A percentile compares a stretch with the other conserved stretches of the same genome.
Evolutionary conservation across 768 basidiomycete species (phyloP).

Genomic region (Exsudoporus frostii): DNA sequence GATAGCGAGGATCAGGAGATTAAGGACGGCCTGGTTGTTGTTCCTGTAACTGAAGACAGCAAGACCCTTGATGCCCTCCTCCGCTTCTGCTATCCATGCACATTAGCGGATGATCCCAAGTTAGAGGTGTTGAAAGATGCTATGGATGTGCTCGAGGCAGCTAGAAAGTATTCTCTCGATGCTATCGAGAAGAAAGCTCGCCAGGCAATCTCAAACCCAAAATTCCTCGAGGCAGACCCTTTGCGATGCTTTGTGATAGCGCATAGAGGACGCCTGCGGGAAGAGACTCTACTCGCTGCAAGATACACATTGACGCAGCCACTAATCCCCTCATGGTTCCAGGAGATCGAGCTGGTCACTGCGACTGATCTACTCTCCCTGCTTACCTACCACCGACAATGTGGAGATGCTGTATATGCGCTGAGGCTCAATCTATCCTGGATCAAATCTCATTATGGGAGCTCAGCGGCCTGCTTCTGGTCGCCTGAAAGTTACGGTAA

Average conservation of each 20-base stretch:
- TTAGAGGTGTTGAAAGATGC: slow-evolving; percentile 4
- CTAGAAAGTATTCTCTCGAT: background rate
- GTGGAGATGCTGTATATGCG: slow-evolving; percentile 8
- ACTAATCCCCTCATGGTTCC: slow-evolving; percentile 17
- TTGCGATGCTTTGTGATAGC: background rate
- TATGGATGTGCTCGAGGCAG: background rate
- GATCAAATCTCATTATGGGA: slow-evolving; percentile 8
- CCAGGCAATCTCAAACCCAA: background rate
- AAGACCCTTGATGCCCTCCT: slow-evolving; percentile 21
- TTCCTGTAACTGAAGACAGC: slow-evolving; percentile 18
- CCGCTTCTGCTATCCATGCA: slow-evolving; percentile 26
- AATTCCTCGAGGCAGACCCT: background rate
- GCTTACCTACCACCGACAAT: slow-evolving; percentile 18
- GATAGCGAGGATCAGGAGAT: slow-evolving; percentile 6
- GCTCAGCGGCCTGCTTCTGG: slow-evolving; percentile 9
- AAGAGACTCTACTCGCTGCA: background rate
- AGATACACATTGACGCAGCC: slow-evolving; percentile 23
- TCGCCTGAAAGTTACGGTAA: background rate
- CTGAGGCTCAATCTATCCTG: slow-evolving; percentile 4
- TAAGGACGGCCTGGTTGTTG: slow-evolving; percentile 15
- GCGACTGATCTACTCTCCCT: slow-evolving; percentile 23
- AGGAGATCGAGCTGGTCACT: slow-evolving; percentile 27
- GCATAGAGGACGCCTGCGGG: background rate
- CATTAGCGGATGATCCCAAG: slow-evolving; percentile 20
- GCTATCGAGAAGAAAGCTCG: background rate